These are phyloP conservation scores for Gossypium davidsonii DNA, from an alignment of 441 rosid species.

Conservation along the genomic window DNA sequence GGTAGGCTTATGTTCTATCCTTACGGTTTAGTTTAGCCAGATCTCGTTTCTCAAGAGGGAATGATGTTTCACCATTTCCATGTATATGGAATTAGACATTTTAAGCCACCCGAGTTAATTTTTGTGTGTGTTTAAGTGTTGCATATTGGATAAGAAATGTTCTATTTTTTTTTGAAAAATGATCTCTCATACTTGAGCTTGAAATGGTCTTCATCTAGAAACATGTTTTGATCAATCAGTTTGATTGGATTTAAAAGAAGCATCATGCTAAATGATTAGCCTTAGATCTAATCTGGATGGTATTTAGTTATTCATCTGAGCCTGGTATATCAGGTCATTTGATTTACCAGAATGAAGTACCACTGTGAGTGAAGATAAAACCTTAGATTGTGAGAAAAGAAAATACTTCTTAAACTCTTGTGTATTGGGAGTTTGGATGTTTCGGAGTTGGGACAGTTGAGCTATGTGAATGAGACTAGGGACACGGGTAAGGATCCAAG, in stretches of 20 bases:
- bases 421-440: background rate
- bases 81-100: background rate
- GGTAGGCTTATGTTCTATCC: background rate
- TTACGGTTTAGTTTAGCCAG: background rate
- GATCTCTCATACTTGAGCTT: background rate
- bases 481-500: too few species aligned
- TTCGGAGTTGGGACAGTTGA: background rate
- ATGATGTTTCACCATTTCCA: background rate
- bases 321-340: background rate
- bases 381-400: background rate
- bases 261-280: background rate
- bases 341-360: background rate
- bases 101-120: background rate
- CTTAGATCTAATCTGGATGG: background rate
- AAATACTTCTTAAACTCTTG: background rate
- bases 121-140: background rate
- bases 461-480: too few species aligned
- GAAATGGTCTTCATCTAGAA: background rate
- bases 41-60: background rate
- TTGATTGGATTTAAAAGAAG: background rate
- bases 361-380: background rate
- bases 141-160: background rate
- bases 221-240: background rate
- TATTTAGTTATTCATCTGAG: background rate
- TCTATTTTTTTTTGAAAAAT: background rate